phyloP scores from a whole-genome alignment of 495 filamentous ascomycete species.

The Neurospora sp. region DNA sequence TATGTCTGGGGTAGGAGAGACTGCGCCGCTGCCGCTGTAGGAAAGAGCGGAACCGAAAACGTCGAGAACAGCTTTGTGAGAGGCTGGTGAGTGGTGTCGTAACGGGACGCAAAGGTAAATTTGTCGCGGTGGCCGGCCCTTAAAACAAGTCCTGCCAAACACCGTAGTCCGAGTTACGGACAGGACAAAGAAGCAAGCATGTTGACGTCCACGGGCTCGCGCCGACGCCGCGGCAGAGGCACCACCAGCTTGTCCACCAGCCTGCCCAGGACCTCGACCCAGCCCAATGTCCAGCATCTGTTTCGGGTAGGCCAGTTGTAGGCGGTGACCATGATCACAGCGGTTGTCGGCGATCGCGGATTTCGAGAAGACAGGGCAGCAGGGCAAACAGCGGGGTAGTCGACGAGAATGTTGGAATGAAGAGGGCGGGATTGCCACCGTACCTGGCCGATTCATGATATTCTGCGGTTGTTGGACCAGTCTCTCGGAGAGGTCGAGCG shows the following conservation, averaged over 20 bases:
- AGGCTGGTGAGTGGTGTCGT: neutral
- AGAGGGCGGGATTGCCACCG: conserved; percentile 16
- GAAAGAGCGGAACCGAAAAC: neutral
- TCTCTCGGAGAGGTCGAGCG: neutral
- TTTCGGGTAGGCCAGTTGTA: neutral
- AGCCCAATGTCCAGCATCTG: neutral
- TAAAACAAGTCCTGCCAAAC: neutral
- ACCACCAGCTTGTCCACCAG: neutral
- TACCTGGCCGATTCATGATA: conserved; percentile 53
- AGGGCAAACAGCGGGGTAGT: conserved; percentile 24
- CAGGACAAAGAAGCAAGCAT: neutral
- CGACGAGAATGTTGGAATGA: conserved; percentile 15
- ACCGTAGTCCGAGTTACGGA: neutral
- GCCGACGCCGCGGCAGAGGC: neutral
- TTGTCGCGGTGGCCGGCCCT: neutral
- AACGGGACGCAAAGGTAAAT: neutral
- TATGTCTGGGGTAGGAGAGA: neutral
- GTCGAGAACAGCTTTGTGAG: neutral
- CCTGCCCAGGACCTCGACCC: neutral
- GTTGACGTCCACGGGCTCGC: neutral
- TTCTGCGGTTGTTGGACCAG: neutral
- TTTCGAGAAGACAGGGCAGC: conserved; percentile 1
- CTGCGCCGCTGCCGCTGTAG: neutral
- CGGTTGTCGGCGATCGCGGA: neutral
- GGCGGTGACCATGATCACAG: neutral